Conservation (phyloP, 495 filamentous ascomycete genomes). For the Schizothecium vesticola region DNA sequence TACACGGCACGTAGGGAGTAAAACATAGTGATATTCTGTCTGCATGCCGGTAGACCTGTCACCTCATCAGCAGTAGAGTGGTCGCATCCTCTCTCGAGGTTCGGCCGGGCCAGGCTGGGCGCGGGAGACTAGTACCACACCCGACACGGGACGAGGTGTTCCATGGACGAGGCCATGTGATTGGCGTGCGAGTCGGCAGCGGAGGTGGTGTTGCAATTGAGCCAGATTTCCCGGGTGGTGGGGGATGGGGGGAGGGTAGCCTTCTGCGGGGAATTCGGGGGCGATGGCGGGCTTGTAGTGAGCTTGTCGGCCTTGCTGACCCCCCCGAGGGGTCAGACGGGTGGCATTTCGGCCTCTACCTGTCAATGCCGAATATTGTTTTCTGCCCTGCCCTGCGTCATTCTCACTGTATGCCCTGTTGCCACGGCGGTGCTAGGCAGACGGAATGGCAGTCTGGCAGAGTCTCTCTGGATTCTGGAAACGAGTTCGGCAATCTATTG, state of each 20-base stretch:
- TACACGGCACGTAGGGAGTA: background rate
- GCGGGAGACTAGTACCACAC: slow-evolving; percentile 6
- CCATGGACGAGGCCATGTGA: slow-evolving; percentile 10
- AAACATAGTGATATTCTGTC: background rate
- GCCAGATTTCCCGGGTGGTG: slow-evolving; percentile 20
- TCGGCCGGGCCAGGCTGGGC: slow-evolving; percentile 7
- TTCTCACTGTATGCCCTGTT: background rate
- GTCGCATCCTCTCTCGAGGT: background rate
- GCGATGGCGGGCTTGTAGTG: background rate
- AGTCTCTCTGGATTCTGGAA: background rate
- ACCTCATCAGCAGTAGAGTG: slow-evolving; percentile 15
- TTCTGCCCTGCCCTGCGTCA: slow-evolving; percentile 7
- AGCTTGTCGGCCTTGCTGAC: background rate
- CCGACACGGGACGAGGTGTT: slow-evolving; percentile 13
- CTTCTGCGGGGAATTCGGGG: slow-evolving; percentile 7
- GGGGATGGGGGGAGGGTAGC: slow-evolving; percentile 1
- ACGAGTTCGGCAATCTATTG: background rate
- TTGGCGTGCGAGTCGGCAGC: slow-evolving; percentile 9
- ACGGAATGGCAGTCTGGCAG: background rate
- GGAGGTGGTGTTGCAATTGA: slow-evolving; percentile 18
- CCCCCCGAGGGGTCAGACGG: background rate
- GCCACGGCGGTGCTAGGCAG: background rate
- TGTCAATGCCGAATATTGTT: slow-evolving; percentile 18
- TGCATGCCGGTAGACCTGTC: slow-evolving; percentile 7
- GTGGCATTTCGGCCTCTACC: slow-evolving; percentile 14